These are phyloP conservation scores for Mallotus japonicus DNA, from an alignment of 441 rosid genomes.

Conservation along the genomic window DNA sequence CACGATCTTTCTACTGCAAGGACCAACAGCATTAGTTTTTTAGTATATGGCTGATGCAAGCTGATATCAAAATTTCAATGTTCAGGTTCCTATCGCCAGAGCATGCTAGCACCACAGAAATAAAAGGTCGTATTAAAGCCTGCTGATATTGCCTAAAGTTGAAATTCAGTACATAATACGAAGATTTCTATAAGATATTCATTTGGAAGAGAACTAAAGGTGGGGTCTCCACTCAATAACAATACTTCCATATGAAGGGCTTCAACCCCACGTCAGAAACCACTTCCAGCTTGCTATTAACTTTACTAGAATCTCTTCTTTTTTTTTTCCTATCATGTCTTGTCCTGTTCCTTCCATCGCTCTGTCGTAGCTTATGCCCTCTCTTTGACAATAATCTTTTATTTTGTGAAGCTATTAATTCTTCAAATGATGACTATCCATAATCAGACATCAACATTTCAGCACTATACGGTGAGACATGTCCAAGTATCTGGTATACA, in stretches of 20 bases:
- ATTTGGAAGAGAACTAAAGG: not conserved
- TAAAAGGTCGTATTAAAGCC: not conserved
- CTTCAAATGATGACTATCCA: not conserved
- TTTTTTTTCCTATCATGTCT: not conserved
- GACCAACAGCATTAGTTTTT: not conserved
- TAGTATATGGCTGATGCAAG: not conserved
- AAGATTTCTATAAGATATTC: not conserved
- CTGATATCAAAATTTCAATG: not conserved
- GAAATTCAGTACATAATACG: not conserved
- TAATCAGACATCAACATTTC: constrained; percentile 1
- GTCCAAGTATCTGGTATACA: not conserved
- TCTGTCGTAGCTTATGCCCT: constrained; percentile 11
- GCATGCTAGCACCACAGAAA: constrained; percentile 1
- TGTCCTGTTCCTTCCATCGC: not conserved
- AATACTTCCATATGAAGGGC: constrained; percentile 19
- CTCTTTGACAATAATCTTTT: constrained; percentile 8
- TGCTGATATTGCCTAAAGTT: not conserved
- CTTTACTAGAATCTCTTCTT: constrained; percentile 11
- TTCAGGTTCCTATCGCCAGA: no score
- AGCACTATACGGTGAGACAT: not conserved
- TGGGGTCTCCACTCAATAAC: constrained; percentile 11
- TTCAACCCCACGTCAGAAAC: constrained; percentile 16
- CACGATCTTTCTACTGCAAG: not conserved
- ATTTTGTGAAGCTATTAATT: not conserved
- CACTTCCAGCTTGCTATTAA: constrained; percentile 22